These are phyloP conservation scores for Candida berthetii DNA, from an alignment of 805 yeast species.

Conservation along the genomic window DNA sequence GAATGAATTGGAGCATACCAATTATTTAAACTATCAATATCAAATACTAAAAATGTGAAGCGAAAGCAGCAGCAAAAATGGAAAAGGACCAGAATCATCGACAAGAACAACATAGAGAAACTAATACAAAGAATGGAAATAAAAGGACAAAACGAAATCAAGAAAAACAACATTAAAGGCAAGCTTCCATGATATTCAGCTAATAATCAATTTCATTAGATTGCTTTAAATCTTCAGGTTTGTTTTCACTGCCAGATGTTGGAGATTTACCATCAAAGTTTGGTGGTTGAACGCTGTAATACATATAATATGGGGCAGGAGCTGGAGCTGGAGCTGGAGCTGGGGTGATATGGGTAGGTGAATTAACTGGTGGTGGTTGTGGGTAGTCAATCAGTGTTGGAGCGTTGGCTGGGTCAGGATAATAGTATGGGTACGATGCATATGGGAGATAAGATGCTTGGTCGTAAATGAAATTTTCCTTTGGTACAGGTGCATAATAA, in stretches of 20 bases:
- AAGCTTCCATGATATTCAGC: neutral
- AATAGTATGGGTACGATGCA: constrained; percentile 17
- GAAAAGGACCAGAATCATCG: too few relatives aligned
- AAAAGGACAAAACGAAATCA: too few relatives aligned
- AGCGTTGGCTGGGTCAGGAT: constrained; percentile 10
- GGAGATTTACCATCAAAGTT: constrained; percentile 6
- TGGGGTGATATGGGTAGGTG: constrained; percentile 5
- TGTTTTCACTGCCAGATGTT: neutral
- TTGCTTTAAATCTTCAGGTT: neutral
- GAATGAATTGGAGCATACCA: too few relatives aligned
- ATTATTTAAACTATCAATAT: too few relatives aligned
- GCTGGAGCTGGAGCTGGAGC: constrained; percentile 5
- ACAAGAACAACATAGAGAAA: too few relatives aligned
- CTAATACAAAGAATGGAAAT: too few relatives aligned
- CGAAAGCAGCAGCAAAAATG: too few relatives aligned
- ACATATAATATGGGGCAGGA: constrained; percentile 25
- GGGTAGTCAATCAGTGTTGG: constrained; percentile 11
- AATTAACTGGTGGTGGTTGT: constrained; percentile 5
- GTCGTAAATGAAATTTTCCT: constrained; percentile 22
- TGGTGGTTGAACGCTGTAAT: constrained; percentile 16
- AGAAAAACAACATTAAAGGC: neutral
- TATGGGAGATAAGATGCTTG: constrained; percentile 15
- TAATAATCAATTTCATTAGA: constrained; percentile 1
- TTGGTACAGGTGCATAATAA: constrained; percentile 20
- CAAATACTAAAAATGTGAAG: too few relatives aligned